phyloP scores from a whole-genome alignment of 805 yeast genomes.

The Metschnikowia dekortorum region DNA sequence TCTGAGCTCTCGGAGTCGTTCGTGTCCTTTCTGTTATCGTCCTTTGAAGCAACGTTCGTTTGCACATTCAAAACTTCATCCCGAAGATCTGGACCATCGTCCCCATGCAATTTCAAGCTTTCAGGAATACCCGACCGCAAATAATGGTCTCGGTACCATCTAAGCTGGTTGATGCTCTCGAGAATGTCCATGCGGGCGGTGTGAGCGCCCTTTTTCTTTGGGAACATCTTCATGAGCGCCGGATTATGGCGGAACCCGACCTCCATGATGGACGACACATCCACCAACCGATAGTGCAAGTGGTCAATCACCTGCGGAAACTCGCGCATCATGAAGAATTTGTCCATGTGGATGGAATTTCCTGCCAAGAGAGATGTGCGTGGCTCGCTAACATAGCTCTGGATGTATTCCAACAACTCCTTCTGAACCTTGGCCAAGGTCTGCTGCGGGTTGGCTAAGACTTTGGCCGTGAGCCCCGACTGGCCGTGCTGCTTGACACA shows the following conservation, averaged over 20 bases:
- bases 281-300: constrained; percentile 73
- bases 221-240: constrained; percentile 49
- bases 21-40: background rate
- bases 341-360: constrained; percentile 88
- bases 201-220: constrained; percentile 65
- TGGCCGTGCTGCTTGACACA: constrained; percentile 75
- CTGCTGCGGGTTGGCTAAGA: constrained; percentile 48
- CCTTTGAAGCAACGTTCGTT: background rate
- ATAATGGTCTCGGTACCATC: constrained; percentile 70
- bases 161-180: constrained; percentile 81
- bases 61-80: background rate
- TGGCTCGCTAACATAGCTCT: constrained; percentile 46
- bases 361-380: constrained; percentile 79
- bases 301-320: constrained; percentile 69
- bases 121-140: constrained; percentile 29
- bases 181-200: constrained; percentile 86
- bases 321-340: constrained; percentile 75
- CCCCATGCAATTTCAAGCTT: background rate
- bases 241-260: constrained; percentile 76
- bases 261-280: constrained; percentile 85
- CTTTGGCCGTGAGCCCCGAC: constrained; percentile 72
- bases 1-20: background rate
- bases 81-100: background rate
- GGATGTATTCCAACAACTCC: constrained; percentile 61
- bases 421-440: constrained; percentile 57